A percentile compares a stretch with the other conserved stretches of the same genome.
phyloP scores from a whole-genome alignment of 2,329 filamentous ascomycete genomes.

The Beauveria scarabaeidicola region DNA sequence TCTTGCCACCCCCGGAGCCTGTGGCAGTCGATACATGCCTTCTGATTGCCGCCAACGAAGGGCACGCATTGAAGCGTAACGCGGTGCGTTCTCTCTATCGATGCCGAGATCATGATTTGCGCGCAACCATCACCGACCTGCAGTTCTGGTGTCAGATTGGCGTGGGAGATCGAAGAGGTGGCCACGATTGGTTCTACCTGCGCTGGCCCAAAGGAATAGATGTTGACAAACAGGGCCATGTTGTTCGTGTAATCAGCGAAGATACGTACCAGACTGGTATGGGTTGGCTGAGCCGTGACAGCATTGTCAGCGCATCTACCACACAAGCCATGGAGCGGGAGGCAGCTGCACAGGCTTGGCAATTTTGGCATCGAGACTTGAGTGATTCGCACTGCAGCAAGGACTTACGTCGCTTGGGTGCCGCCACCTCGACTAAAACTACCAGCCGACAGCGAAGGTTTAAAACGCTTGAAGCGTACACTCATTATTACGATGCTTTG shows the following conservation, averaged over 20 bases:
- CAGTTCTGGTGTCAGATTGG: constrained; percentile 97
- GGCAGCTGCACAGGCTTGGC: constrained; percentile 54
- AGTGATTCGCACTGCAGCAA: constrained; percentile 45
- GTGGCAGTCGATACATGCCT: constrained; percentile 73
- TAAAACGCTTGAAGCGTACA: constrained; percentile 40
- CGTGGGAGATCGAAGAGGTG: constrained; percentile 79
- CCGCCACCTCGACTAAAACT: constrained; percentile 15
- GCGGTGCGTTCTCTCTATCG: constrained; percentile 64
- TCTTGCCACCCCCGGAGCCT: constrained; percentile 55
- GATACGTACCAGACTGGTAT: constrained; percentile 70
- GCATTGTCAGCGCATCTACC: constrained; percentile 28
- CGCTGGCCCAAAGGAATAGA: constrained; percentile 67
- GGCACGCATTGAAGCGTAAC: constrained; percentile 63
- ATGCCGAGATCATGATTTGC: constrained; percentile 62
- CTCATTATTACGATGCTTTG: constrained; percentile 47
- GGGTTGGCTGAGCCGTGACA: constrained; percentile 64
- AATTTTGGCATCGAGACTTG: constrained; percentile 58
- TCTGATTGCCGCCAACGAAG: constrained; percentile 77
- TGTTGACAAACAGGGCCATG: constrained; percentile 56
- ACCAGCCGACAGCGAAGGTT: constrained; percentile 19
- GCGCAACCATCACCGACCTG: constrained; percentile 73
- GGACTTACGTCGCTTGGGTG: constrained; percentile 31
- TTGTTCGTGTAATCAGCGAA: constrained; percentile 70
- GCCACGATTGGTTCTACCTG: constrained; percentile 81
- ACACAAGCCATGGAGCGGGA: constrained; percentile 48